These are phyloP conservation scores for Fusarium sambucinum DNA, from an alignment of 2,329 filamentous ascomycete species.

Conservation along the genomic window DNA sequence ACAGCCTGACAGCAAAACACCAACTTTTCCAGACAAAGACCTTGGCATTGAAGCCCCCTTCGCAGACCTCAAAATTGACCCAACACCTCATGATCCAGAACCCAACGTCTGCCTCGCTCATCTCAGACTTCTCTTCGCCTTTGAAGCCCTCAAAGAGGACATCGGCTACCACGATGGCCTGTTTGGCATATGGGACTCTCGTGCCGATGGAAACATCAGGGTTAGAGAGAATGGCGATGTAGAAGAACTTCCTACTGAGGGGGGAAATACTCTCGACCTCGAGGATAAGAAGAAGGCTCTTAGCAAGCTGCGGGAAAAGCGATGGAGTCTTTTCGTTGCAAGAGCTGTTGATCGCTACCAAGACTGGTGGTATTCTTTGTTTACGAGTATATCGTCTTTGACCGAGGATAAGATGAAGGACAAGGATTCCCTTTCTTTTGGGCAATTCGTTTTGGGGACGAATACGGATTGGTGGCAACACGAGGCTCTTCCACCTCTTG, in stretches of 20 bases:
- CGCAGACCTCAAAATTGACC: constrained; percentile 28
- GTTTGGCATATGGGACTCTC: constrained; percentile 67
- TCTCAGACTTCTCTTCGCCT: constrained; percentile 73
- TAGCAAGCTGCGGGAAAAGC: constrained; percentile 70
- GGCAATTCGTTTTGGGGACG: constrained; percentile 1
- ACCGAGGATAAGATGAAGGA: constrained; percentile 25
- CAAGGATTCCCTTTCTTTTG: constrained; percentile 9
- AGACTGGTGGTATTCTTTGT: constrained; percentile 64
- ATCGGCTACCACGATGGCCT: constrained; percentile 70
- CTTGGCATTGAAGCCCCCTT: constrained; percentile 26
- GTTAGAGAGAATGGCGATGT: constrained; percentile 30
- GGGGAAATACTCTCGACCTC: constrained; percentile 44
- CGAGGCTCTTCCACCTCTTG: constrained; percentile 39
- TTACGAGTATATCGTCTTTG: constrained; percentile 7
- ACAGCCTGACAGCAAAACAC: not conserved
- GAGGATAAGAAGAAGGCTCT: constrained; percentile 48
- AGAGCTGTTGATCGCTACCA: constrained; percentile 73
- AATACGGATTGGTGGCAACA: constrained; percentile 33
- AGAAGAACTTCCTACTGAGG: constrained; percentile 5
- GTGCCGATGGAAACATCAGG: constrained; percentile 44
- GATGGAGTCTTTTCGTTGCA: constrained; percentile 74
- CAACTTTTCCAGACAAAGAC: constrained; percentile 2
- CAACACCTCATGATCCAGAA: constrained; percentile 23
- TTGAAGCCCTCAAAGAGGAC: constrained; percentile 71
- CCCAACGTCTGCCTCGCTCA: constrained; percentile 56